Evolutionary conservation across 495 filamentous ascomycete genomes (phyloP), one percentile per base, ranked within the genome.

Genomic region (Podospora comata): DNA sequence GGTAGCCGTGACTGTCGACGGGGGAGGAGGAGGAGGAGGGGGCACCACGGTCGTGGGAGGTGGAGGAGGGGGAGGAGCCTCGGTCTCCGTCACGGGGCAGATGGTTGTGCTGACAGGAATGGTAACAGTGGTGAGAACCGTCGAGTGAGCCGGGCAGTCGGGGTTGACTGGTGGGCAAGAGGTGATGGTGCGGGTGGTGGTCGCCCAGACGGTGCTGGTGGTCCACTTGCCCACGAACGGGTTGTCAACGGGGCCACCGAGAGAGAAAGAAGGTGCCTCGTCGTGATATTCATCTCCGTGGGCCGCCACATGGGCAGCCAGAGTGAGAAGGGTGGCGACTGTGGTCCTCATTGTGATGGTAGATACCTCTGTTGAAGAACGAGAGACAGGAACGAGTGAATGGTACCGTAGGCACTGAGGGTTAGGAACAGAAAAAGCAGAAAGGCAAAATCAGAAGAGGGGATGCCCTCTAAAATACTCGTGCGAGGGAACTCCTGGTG

Each of bases 61-160:
- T 18, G 67, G 64, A 65, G 65, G 48, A 58, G 68, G 55, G 2
- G 70, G 63, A 48, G 58, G 55, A 34, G 44, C 15, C 59, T 64
- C 56, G 13, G 65, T 39, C 48, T 68, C 69, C 9, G 72, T 72
- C 60, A 78, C 70, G 48, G 77, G 75, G 74, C 78, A 78, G 39
- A 80, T 61, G 68, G 76, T 78, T 57, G 79, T 80, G 72, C 74
- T 77, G 62, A 76, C 66, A 27, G 71, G 62, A 65, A 77, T 64
- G 62, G 69, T 76, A 23, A 80, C 72, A 61, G 74, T 81, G 5
- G 79, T 79, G 30, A 77, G 66, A 74, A 76, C 76, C 44, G 69
- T 77, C 74, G 75, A 67, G 60, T 75, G 57, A 57, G 70, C 71
- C 57, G 77, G 63, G 75, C 81, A 74, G 61, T 65, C 58, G 64